Evolutionary conservation across 2,329 filamentous ascomycete species (phyloP).

Genomic region (Pseudocercospora vitis): DNA sequence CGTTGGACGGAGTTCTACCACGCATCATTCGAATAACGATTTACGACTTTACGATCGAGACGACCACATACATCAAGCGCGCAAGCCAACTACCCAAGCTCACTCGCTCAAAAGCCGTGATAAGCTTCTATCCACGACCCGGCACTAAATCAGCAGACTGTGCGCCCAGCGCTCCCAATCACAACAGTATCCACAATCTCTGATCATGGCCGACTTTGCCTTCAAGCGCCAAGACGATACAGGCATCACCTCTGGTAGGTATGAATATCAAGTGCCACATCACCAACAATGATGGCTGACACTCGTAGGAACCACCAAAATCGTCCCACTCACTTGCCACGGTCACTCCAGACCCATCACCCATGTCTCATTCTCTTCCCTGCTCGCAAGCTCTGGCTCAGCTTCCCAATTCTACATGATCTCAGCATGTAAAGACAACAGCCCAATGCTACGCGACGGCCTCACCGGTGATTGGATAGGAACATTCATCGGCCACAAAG

Average conservation of each 20-base stretch:
- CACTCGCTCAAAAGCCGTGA: background rate
- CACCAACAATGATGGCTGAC: constrained; percentile 12
- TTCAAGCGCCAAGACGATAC: constrained; percentile 39
- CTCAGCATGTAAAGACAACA: constrained; percentile 81
- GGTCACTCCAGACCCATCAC: constrained; percentile 91
- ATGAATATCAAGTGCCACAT: too few species aligned
- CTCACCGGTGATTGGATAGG: constrained; percentile 97
- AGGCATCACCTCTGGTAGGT: constrained; percentile 31
- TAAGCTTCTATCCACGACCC: too few species aligned
- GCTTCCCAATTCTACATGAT: constrained; percentile 73
- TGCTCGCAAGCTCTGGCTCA: constrained; percentile 50
- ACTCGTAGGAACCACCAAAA: constrained; percentile 49
- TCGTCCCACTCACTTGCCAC: constrained; percentile 89
- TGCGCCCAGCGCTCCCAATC: too few species aligned
- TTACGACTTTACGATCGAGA: constrained; percentile 20
- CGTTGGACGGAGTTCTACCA: background rate
- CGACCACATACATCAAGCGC: background rate
- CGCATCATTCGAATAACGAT: constrained; percentile 22
- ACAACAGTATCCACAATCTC: background rate
- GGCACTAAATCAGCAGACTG: too few species aligned
- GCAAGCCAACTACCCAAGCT: background rate
- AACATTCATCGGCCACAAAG: constrained; percentile 97
- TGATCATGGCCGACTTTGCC: constrained; percentile 38
- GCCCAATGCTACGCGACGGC: constrained; percentile 96
- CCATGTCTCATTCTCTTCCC: constrained; percentile 83